phyloP scores from a whole-genome alignment of 768 basidiomycete genomes.

The Lactarius evosmus region DNA sequence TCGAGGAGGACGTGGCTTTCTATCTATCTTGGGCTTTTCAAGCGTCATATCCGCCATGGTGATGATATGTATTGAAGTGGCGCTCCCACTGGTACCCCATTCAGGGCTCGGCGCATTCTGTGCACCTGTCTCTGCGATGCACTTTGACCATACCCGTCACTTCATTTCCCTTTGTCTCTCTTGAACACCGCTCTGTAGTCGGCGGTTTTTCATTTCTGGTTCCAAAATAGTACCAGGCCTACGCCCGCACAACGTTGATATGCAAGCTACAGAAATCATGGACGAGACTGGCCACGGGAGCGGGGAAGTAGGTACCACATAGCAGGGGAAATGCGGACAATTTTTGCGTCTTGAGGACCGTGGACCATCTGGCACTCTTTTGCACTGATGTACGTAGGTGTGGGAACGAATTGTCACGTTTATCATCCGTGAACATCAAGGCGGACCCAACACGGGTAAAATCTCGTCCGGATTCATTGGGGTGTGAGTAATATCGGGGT shows the following conservation, averaged over 20 bases:
- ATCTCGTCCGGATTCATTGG: conserved; percentile 45
- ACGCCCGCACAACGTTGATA: not conserved
- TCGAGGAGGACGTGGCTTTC: conserved; percentile 37
- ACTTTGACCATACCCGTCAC: conserved; percentile 37
- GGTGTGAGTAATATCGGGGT: conserved; percentile 24
- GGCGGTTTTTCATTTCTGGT: conserved; percentile 33
- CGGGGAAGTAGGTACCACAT: conserved; percentile 34
- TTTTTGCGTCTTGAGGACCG: conserved; percentile 37
- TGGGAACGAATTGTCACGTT: conserved; percentile 49
- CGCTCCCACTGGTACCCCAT: not conserved
- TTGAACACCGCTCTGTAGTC: conserved; percentile 26
- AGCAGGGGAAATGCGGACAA: conserved; percentile 35
- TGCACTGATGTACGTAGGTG: conserved; percentile 40
- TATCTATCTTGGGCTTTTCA: conserved; percentile 32
- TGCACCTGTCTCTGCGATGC: conserved; percentile 42
- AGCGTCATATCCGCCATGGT: conserved; percentile 27
- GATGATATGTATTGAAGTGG: not conserved
- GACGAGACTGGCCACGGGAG: conserved; percentile 31
- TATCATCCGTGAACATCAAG: conserved; percentile 39
- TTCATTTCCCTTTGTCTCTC: conserved; percentile 45
- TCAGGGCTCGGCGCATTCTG: conserved; percentile 40
- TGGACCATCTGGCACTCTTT: conserved; percentile 43
- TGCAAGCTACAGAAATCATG: conserved; percentile 31
- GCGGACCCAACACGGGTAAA: conserved; percentile 41
- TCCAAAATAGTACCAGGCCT: conserved; percentile 31